Base-by-base conservation (phyloP, 805 yeast genomes). In the Wickerhamomyces subpelliculosus region DNA sequence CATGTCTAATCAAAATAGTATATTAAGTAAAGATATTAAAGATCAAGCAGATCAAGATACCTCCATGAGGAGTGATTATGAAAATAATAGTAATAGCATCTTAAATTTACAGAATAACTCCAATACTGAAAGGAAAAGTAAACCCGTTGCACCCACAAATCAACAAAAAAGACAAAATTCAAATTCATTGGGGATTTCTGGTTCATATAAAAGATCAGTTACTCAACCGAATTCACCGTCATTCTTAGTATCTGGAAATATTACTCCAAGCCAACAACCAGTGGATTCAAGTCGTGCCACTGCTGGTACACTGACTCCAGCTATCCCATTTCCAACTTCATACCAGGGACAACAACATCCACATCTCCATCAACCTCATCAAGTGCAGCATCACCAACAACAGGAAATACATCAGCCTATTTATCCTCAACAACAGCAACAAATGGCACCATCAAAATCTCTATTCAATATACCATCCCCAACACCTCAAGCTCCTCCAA, bases 371-470 rank as follows among this genome's bases (percentile, higher is more conserved):
- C 27, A 25, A 13, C 27, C 36, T 11, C 45, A 36, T 14, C 30
- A 27, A 16, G 32, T 20, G 13, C 40, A 35, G 9, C 32, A 37
- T 6, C 18, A 5, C 13, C 29, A 35, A 22, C 23, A 21, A 21
- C 23, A 21, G 16, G n/a, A n/a, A 14, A 34, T 35, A 29, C 45
- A 35, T 18, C 43, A 43, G 19, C 41, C 34, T n/a, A n/a, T n/a
- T n/a, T n/a, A n/a, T 31, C 47, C 28, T 26, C 47, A 43, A 35
- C 39, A 32, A 19, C 40, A 34, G 14, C 39, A 32, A 19, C 40
- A 38, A 40, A 6, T 40, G 37, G 8, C 24, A 43, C 20, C 33
- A 28, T 12, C n/a, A 32, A 30, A 38, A 28, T 25, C 35, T 23
- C 17, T 32, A n/a, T 33, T 33, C 29, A 24, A 21, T 7, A 25